phyloP scores from a whole-genome alignment of 2,329 filamentous ascomycete species.

The Fusarium tricinctum region DNA sequence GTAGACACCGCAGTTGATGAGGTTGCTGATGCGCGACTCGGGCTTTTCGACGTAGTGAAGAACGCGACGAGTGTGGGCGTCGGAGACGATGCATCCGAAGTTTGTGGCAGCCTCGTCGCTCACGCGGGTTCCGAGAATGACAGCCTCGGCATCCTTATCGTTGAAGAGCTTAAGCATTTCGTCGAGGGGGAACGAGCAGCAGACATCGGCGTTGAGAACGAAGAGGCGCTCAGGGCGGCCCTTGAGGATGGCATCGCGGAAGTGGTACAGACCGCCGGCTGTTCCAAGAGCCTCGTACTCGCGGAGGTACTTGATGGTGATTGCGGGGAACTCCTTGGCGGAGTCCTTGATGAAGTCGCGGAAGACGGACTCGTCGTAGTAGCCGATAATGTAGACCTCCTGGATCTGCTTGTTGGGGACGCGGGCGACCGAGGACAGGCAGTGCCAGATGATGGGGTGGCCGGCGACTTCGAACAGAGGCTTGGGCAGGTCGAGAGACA shows the following conservation, averaged over 20 bases:
- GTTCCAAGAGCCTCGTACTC: constrained; percentile 98
- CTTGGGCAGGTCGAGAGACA: constrained; percentile 97
- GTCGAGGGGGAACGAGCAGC: constrained; percentile 95
- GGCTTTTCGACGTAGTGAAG: constrained; percentile 99
- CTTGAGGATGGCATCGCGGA: constrained; percentile 98
- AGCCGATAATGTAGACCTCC: constrained; percentile 97
- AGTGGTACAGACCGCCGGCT: constrained; percentile 97
- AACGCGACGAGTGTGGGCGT: constrained; percentile 92
- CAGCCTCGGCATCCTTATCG: constrained; percentile 95
- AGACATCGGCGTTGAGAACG: constrained; percentile 97
- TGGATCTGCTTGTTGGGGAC: constrained; percentile 84
- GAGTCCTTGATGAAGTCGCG: constrained; percentile 98
- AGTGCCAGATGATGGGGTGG: constrained; percentile 98
- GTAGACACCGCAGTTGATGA: constrained; percentile 99
- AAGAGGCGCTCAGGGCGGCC: constrained; percentile 95
- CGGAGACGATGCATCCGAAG: constrained; percentile 98
- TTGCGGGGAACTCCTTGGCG: constrained; percentile 84
- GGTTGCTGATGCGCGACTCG: constrained; percentile 95
- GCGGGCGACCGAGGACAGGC: constrained; percentile 90
- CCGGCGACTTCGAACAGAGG: constrained; percentile 98
- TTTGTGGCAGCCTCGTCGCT: constrained; percentile 92
- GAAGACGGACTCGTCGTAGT: constrained; percentile 98
- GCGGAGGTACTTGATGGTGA: constrained; percentile 91
- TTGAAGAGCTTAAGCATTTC: constrained; percentile 97
- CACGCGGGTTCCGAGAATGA: constrained; percentile 94